Percentiles rank a stretch among this genome's conserved stretches.
These are phyloP conservation scores for Aciculosporium take DNA, from an alignment of 2,329 filamentous ascomycete species.

Conservation along the genomic window DNA sequence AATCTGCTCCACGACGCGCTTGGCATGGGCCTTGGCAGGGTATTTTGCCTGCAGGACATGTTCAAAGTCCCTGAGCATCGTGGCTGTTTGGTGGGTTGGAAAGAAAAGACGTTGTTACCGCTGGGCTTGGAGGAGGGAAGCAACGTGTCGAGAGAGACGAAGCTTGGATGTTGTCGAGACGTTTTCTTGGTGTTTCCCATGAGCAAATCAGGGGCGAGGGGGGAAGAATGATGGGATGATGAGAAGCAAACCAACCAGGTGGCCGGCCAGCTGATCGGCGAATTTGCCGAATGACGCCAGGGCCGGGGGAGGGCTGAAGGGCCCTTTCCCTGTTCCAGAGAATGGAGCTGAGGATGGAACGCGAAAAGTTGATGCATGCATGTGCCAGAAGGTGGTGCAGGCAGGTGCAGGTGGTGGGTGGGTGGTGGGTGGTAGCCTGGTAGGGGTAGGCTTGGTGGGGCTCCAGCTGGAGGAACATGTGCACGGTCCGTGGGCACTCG, in stretches of 20 bases:
- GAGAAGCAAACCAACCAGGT: too few relatives aligned
- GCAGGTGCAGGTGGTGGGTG: neutral
- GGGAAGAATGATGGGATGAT: neutral
- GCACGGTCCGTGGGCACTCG: too few relatives aligned
- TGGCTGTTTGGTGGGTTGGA: neutral
- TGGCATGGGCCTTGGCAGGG: conserved; percentile 78
- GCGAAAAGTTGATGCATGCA: neutral
- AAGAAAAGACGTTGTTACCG: neutral
- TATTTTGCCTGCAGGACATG: conserved; percentile 47
- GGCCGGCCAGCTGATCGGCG: neutral
- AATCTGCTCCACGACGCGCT: conserved; percentile 69
- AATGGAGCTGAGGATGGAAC: neutral
- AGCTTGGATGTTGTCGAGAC: neutral
- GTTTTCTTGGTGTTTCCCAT: neutral
- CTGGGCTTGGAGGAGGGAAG: neutral
- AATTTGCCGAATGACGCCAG: neutral
- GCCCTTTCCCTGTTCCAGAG: too few relatives aligned
- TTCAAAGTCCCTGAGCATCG: conserved; percentile 31
- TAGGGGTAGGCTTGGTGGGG: too few relatives aligned
- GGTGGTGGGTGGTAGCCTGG: too few relatives aligned
- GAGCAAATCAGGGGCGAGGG: neutral
- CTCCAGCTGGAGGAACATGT: too few relatives aligned
- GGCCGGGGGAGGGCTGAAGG: neutral
- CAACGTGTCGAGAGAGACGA: neutral
- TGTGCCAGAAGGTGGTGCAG: neutral